Evolutionary conservation across 164 flowering plant genomes (phyloP).

Genomic region (Piper longum): DNA sequence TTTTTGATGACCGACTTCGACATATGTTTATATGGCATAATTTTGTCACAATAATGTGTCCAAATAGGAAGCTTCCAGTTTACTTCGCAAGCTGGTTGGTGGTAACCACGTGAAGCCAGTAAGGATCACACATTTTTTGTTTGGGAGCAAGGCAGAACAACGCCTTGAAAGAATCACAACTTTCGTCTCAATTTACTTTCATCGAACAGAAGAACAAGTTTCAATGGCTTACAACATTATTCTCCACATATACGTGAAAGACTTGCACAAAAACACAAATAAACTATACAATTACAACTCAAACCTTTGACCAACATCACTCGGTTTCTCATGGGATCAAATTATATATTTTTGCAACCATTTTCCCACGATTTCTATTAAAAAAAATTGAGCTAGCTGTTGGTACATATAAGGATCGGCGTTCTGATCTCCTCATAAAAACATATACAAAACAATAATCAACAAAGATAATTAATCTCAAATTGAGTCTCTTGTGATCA

Average conservation of each 20-base stretch:
- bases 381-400: not conserved
- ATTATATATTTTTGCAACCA: not conserved
- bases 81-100: not conserved
- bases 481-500: not conserved
- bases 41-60: not conserved
- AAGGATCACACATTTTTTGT: no score
- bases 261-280: not conserved
- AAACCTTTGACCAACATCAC: not conserved
- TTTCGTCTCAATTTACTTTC: not conserved
- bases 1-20: not conserved
- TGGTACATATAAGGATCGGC: no score
- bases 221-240: not conserved
- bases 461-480: not conserved
- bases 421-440: not conserved
- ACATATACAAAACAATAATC: not conserved
- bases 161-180: not conserved
- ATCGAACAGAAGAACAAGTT: not conserved
- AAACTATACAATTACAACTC: constrained; percentile 1
- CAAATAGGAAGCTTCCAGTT: not conserved
- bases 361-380: not conserved
- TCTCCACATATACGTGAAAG: not conserved
- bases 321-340: not conserved
- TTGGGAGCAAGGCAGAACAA: not conserved
- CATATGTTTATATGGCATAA: no score
- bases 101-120: not conserved